Percentiles rank a stretch among this genome's conserved stretches.
Evolutionary conservation across 2,329 filamentous ascomycete species (phyloP).

Genomic region (Sclerotinia subarctica): DNA sequence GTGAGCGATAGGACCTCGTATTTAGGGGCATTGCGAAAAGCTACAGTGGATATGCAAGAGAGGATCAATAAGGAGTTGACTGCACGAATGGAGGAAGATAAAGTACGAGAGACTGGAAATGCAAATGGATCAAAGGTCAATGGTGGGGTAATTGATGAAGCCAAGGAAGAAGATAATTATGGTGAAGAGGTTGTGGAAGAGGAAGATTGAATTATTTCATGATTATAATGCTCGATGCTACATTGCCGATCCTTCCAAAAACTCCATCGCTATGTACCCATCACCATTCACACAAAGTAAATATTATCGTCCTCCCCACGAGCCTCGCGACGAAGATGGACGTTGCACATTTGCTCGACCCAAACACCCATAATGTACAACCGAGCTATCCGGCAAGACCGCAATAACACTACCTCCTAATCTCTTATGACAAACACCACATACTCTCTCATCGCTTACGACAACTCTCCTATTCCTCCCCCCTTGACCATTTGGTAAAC

Average conservation of each 20-base stretch:
- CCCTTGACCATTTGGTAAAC: constrained; percentile 49
- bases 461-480: constrained; percentile 68
- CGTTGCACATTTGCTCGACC: constrained; percentile 48
- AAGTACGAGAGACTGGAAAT: constrained; percentile 45
- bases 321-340: constrained; percentile 28
- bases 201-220: constrained; percentile 45
- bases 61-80: constrained; percentile 70
- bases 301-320: constrained; percentile 30
- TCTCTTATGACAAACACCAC: constrained; percentile 88
- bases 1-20: constrained; percentile 55
- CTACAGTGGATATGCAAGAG: constrained; percentile 58
- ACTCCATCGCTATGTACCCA: constrained; percentile 34
- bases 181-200: constrained; percentile 76
- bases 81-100: constrained; percentile 70
- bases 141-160: constrained; percentile 47
- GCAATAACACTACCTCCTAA: constrained; percentile 88
- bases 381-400: constrained; percentile 78
- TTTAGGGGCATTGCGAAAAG: constrained; percentile 56
- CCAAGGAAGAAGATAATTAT: constrained; percentile 72
- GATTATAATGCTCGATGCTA: constrained; percentile 17
- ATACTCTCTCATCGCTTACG: constrained; percentile 83
- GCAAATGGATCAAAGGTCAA: constrained; percentile 37
- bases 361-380: constrained; percentile 80
- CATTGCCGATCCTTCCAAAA: constrained; percentile 21
- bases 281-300: constrained; percentile 20